Evolutionary conservation across 2,329 filamentous ascomycete species (phyloP), one percentile per base, ranked within the genome.

Genomic region (Alternaria triticina): DNA sequence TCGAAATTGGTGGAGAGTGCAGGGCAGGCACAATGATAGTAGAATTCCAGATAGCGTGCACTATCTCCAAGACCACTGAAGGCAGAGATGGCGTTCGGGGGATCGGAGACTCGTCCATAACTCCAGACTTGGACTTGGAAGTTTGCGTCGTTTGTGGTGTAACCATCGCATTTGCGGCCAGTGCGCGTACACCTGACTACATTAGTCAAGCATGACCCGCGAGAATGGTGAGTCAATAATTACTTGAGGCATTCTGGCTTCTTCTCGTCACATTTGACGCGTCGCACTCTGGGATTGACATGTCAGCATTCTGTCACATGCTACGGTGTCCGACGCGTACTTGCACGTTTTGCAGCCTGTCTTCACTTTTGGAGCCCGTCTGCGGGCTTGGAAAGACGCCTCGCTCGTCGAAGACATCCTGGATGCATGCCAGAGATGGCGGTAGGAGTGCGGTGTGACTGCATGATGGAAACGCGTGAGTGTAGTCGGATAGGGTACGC

Each of bases 11-110:
- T 80, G 0, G 81, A 74, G 4, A 84, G 71, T 49, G 66, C 83
- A 4, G 70, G 65, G 1, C 70, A 70, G 5, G 79, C 83, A 20
- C 79, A 78, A 33, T 70, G 70, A 15, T 76, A 77, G 71, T 86
- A 86, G 78, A 82, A 85, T 13, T 76, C 71, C 30, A 77, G 59
- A 44, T 72, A 75, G 17, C 63, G 62, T 12, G 70, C 57, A 28
- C 57, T 68, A 15, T 74, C 65, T 11, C 68, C 67, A 8, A 67
- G 57, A n/a, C 40, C 64, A 8, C 59, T 50, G 6, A 68, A 47
- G 25, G 50, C 50, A 6, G 72, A 54, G 13, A 64, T 22, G n/a
- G 54, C 27, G 52, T 60, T 47, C 33, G 54, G 57, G 17, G 64
- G 58, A 20, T 50, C 46, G 9, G 54, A 46, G 8, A 25, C 10